These are phyloP conservation scores for Stephanodiscus triporus DNA, from an alignment of 108 stramenopile genomes.

Conservation along the genomic window DNA sequence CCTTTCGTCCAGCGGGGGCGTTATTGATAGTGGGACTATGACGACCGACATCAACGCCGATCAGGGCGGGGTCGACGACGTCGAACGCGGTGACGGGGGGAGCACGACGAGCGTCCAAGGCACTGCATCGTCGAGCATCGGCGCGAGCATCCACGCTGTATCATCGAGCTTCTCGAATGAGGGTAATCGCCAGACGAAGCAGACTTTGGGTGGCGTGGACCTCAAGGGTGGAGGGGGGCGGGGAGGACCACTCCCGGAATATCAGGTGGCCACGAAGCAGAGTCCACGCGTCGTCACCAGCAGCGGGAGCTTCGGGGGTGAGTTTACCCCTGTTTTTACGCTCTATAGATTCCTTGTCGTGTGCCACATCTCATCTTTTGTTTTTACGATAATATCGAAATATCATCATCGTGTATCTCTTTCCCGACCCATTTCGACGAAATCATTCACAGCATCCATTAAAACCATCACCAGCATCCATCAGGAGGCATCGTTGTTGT, in stretches of 20 bases:
- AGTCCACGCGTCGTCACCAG: conserved; percentile 4
- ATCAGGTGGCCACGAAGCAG: no score
- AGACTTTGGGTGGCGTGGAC: no score
- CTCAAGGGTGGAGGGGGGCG: no score
- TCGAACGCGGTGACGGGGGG: neutral
- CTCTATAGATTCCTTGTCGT: neutral
- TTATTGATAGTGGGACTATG: neutral
- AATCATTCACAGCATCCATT: neutral
- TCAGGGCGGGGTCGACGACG: neutral
- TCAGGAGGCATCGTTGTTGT: no score
- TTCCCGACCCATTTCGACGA: neutral
- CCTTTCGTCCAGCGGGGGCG: neutral
- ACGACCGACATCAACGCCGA: neutral
- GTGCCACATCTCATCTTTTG: neutral
- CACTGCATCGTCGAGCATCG: neutral
- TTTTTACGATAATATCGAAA: neutral
- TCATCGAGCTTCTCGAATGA: conserved; percentile 8
- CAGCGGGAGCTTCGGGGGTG: neutral
- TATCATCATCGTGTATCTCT: neutral
- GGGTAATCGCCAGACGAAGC: neutral
- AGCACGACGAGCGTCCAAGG: neutral
- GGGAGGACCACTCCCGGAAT: no score
- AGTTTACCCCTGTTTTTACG: neutral
- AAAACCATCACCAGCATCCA: neutral
- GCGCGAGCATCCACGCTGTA: neutral